These are phyloP conservation scores for Starmera caribaea DNA, from an alignment of 805 yeast genomes.

Conservation along the genomic window DNA sequence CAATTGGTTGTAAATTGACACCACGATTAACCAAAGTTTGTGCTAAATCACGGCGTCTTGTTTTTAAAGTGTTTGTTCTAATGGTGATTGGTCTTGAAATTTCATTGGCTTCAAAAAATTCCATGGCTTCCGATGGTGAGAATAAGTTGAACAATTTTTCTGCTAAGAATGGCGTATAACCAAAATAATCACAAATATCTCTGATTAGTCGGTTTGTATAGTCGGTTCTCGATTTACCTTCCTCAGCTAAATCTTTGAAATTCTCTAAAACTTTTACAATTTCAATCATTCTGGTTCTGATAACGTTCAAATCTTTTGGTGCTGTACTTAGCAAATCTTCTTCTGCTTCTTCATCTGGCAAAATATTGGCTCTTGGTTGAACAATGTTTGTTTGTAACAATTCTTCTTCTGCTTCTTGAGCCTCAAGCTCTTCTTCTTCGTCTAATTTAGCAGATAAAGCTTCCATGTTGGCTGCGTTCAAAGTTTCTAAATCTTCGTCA, in stretches of 20 bases:
- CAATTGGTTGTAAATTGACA: slow-evolving; percentile 94
- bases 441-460: slow-evolving; percentile 61
- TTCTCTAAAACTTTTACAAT: slow-evolving; percentile 90
- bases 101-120: slow-evolving; percentile 97
- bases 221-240: slow-evolving; percentile 78
- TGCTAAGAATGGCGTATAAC: slow-evolving; percentile 85
- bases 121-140: slow-evolving; percentile 94
- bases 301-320: slow-evolving; percentile 69
- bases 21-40: slow-evolving; percentile 94
- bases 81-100: slow-evolving; percentile 93
- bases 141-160: slow-evolving; percentile 88
- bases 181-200: slow-evolving; percentile 90
- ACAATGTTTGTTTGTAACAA: slow-evolving; percentile 44
- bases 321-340: slow-evolving; percentile 36
- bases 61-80: slow-evolving; percentile 92
- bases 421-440: slow-evolving; percentile 47
- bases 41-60: slow-evolving; percentile 93
- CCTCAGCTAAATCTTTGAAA: slow-evolving; percentile 73
- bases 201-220: slow-evolving; percentile 67
- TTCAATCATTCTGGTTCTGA: slow-evolving; percentile 92
- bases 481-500: slow-evolving; percentile 55
- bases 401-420: slow-evolving; percentile 52
- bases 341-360: slow-evolving; percentile 65
- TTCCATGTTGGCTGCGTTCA: slow-evolving; percentile 80
- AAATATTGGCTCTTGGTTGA: slow-evolving; percentile 68